These are phyloP conservation scores for Colletotrichum simmondsii DNA, from an alignment of 2,329 filamentous ascomycete species.

Conservation along the genomic window DNA sequence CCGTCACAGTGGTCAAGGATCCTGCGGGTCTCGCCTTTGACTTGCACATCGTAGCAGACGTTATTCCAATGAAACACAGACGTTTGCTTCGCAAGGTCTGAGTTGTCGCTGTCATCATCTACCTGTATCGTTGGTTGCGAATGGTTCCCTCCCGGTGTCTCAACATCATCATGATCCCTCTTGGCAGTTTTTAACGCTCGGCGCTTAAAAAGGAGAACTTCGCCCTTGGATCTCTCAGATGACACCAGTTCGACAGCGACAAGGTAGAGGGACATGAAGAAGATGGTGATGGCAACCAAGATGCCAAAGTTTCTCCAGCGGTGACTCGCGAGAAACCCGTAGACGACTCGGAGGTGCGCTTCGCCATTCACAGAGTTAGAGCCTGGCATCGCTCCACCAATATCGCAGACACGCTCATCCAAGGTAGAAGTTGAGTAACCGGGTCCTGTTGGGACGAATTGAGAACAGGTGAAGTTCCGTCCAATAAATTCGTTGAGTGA, in stretches of 20 bases:
- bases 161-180: not conserved
- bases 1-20: slow-evolving; percentile 75
- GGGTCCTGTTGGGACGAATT: slow-evolving; percentile 33
- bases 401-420: slow-evolving; percentile 52
- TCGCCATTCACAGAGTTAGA: slow-evolving; percentile 53
- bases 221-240: slow-evolving; percentile 67
- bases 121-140: not conserved
- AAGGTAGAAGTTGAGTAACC: slow-evolving; percentile 33
- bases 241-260: slow-evolving; percentile 56
- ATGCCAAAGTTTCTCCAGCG: slow-evolving; percentile 68
- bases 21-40: slow-evolving; percentile 68
- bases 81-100: slow-evolving; percentile 55
- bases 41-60: slow-evolving; percentile 76
- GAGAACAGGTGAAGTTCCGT: slow-evolving; percentile 52
- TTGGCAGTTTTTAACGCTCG: slow-evolving; percentile 39
- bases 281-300: slow-evolving; percentile 60
- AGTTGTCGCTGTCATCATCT: not conserved
- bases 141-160: not conserved
- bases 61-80: slow-evolving; percentile 76
- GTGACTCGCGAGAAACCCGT: slow-evolving; percentile 54
- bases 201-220: slow-evolving; percentile 69
- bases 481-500: slow-evolving; percentile 72
- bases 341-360: slow-evolving; percentile 53
- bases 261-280: slow-evolving; percentile 60
- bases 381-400: slow-evolving; percentile 57